phyloP scores from a whole-genome alignment of 345 rosid species.

The Citrus sp. region DNA sequence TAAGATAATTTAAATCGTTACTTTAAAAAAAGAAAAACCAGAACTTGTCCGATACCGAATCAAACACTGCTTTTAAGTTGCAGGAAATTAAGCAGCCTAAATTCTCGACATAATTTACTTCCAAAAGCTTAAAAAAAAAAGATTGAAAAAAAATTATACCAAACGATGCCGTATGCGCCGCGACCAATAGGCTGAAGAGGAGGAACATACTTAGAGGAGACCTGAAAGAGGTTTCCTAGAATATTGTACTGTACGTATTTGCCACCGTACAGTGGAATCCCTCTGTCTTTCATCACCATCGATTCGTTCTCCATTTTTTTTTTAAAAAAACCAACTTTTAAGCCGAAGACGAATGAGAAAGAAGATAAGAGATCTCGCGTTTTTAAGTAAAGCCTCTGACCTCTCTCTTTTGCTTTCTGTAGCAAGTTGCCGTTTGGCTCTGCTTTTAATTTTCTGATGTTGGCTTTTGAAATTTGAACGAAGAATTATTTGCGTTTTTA shows the following conservation, averaged over 20 bases:
- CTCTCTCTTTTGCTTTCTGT: too few relatives aligned
- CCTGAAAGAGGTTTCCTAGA: conserved; percentile 61
- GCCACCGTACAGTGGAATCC: conserved; percentile 34
- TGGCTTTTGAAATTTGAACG: conserved; percentile 9
- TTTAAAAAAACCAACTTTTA: background rate
- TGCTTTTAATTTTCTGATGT: background rate
- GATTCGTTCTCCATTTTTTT: conserved; percentile 37
- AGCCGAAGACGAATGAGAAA: background rate
- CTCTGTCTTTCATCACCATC: conserved; percentile 18
- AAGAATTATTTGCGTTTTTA: background rate
- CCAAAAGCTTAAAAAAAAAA: background rate
- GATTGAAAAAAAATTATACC: conserved; percentile 34
- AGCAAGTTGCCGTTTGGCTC: background rate
- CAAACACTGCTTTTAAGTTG: background rate
- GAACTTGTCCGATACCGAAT: background rate
- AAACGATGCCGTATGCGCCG: conserved; percentile 89
- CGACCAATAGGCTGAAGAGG: conserved; percentile 83
- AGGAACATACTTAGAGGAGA: conserved; percentile 76
- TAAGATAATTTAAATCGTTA: background rate
- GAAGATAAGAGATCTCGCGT: background rate
- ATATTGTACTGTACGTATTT: conserved; percentile 60
- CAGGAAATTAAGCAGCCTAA: background rate
- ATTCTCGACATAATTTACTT: background rate
- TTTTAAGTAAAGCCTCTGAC: background rate
- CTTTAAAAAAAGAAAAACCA: background rate